Evolutionary conservation across 1,139 yeast species (phyloP), one percentile per base, ranked within the genome.

Genomic region (Magnusiomyces ingens): DNA sequence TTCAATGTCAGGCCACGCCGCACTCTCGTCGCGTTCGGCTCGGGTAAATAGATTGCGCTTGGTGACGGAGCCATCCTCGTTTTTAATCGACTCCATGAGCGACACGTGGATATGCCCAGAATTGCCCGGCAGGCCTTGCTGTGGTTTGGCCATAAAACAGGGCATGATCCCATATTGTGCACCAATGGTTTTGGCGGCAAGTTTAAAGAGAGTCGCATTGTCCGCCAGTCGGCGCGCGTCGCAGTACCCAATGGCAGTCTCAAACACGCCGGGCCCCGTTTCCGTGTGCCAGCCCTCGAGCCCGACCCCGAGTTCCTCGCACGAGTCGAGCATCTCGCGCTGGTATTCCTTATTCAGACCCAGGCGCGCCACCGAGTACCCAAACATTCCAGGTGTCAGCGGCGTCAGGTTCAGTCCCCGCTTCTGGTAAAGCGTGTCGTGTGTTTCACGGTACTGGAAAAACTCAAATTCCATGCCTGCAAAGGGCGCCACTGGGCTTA

Each of bases 61-160:
- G n/a, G 59, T 56, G 8, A 26, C 8, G 32, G 32, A 26, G 13
- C 53, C 48, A 22, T 47, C 50, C 45, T 65, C 69, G 19, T 49
- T 48, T 26, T 26, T 4, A 26, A 26, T 26, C 32, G 32, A 26
- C 5, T 51, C 44, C 17, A 63, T 58, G 19, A 70, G 52, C 19
- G 71, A 67, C 37, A 69, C 63, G 53, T 70, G 73, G 26, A 69
- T 59, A 52, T 70, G 73, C 4, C 73, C 73, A 15, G 72, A 69
- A 56, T 69, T 70, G 11, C 73, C 73, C 1, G 73, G 72, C 57
- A 69, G 58, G 3, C 69, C 71, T 22, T 64, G 62, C 46, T 63
- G 60, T 6, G 73, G 73, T 52, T 70, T 70, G 42, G 73, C 73
- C 73, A 70, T 70, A 60, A 70, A 70, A 50, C 71, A 67, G 11